Evolutionary conservation across 1,284 basidiomycete genomes (phyloP).

Genomic region (Phylloboletellus chloephorus): DNA sequence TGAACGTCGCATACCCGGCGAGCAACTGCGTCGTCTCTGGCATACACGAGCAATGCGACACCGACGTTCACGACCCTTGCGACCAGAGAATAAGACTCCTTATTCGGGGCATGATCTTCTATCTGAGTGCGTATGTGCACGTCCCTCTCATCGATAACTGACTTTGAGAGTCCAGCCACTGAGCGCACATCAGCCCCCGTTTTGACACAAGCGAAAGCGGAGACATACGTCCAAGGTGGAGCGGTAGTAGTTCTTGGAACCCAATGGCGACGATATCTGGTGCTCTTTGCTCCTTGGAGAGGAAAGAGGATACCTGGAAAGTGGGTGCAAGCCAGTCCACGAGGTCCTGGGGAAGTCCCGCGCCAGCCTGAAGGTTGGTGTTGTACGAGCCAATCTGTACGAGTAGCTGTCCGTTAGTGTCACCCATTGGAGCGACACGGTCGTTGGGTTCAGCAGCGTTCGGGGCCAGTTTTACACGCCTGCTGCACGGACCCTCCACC

Average conservation of each 20-base stretch:
- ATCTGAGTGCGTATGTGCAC: conserved; percentile 65
- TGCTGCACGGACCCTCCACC: conserved; percentile 3
- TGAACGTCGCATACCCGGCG: conserved; percentile 61
- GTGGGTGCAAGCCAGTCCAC: conserved; percentile 82
- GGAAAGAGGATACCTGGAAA: conserved; percentile 66
- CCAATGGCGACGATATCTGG: conserved; percentile 86
- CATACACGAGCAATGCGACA: conserved; percentile 77
- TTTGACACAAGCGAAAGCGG: conserved; percentile 3
- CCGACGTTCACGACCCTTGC: conserved; percentile 75
- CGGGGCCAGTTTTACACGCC: background rate
- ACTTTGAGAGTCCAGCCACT: conserved; percentile 61
- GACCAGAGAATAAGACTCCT: conserved; percentile 66
- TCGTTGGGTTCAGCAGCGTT: background rate
- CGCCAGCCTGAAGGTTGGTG: conserved; percentile 71
- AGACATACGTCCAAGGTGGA: conserved; percentile 71
- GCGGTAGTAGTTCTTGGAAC: conserved; percentile 83
- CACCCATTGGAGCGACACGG: conserved; percentile 13
- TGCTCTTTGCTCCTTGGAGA: conserved; percentile 52
- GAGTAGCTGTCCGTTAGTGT: conserved; percentile 38
- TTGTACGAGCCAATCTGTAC: conserved; percentile 85
- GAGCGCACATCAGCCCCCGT: conserved; percentile 10
- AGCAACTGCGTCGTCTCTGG: conserved; percentile 61
- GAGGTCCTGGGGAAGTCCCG: conserved; percentile 70
- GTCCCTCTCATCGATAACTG: conserved; percentile 57
- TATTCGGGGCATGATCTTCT: conserved; percentile 60